These are phyloP conservation scores for Nitzschia sp. DNA, from an alignment of 108 stramenopile species.

Conservation along the genomic window DNA sequence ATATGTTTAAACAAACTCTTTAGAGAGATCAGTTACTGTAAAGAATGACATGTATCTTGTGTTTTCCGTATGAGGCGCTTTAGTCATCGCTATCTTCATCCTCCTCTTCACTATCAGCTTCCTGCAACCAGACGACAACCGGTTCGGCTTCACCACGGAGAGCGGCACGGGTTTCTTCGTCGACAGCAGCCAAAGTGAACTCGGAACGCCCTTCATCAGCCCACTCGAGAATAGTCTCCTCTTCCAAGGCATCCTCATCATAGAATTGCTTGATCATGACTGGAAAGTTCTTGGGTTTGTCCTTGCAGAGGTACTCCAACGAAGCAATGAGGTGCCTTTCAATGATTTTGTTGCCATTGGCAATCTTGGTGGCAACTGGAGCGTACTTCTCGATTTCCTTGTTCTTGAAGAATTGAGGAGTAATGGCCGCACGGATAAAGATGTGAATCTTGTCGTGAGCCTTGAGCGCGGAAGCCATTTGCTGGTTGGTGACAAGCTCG, in stretches of 20 bases:
- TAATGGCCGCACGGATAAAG: conserved; percentile 73
- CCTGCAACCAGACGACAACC: conserved; percentile 90
- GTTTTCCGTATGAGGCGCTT: no score
- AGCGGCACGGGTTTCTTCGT: conserved; percentile 77
- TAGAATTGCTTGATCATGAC: conserved; percentile 91
- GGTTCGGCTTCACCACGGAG: conserved; percentile 85
- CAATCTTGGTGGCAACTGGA: conserved; percentile 59
- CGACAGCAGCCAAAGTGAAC: conserved; percentile 70
- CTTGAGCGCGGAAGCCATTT: conserved; percentile 93
- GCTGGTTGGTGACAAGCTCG: conserved; percentile 86
- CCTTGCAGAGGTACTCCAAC: conserved; percentile 70
- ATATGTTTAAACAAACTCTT: no score
- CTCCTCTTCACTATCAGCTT: conserved; percentile 76
- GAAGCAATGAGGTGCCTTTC: conserved; percentile 87
- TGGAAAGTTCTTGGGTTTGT: conserved; percentile 88
- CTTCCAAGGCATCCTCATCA: conserved; percentile 88
- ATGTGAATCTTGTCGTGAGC: conserved; percentile 89
- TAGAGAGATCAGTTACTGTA: no score
- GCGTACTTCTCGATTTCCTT: conserved; percentile 77
- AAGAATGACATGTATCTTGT: no score
- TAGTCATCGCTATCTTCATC: conserved; percentile 38
- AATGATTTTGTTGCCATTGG: conserved; percentile 74
- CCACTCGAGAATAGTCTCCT: conserved; percentile 92
- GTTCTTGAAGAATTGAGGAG: conserved; percentile 82
- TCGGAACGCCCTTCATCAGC: conserved; percentile 82